Evolutionary conservation across 2,329 filamentous ascomycete genomes (phyloP), one percentile per base, ranked within the genome.

Genomic region (Colletotrichum filicis): DNA sequence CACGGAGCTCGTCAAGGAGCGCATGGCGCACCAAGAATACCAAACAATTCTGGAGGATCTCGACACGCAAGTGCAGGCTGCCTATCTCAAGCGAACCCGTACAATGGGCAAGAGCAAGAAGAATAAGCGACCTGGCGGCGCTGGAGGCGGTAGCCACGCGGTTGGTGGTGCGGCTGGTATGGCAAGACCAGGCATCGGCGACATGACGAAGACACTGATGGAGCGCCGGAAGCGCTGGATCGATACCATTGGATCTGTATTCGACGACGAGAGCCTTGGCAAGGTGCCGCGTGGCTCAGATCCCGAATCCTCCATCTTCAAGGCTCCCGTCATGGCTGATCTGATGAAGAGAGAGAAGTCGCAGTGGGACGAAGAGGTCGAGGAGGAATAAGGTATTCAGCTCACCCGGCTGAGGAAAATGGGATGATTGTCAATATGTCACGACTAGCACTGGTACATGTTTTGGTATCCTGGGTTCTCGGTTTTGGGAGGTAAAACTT

Each of bases 1-100:
- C 12, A 91, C 94, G 1, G 95, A 98, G 49, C 88, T 98, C 32
- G 94, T 97, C 8, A 93, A 95, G 77, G 95, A 98, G 81, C 92
- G 95, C 76, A 96, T 99, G 91, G 97, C 97, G 0, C 92, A 97
- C 84, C 97, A 99, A 80, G 97, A 99, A 81, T 99, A 98, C 85
- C 93, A 93, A 81, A 98, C 95, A 68, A 99, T 99, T 77, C 92
- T 97, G 63, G 97, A 99, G 80, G 97, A 99, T 81, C 91, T 99
- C 26, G 97, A 99, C 85, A 92, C 92, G 55, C 97, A 98, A 81
- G 95, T 98, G 55, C 95, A 98, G 80, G 93, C 94, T 64, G 96
- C 97, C 4, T 99, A 98, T 80, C 91, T 97, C 57, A 99, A 99
- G 85, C 93, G 97, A 28, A 98, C 96, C 32, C 92, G 97, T 59